Evolutionary conservation across 202 grass and related monocot species (phyloP).

Genomic region (Schoenoplectus tabernaemontani): DNA sequence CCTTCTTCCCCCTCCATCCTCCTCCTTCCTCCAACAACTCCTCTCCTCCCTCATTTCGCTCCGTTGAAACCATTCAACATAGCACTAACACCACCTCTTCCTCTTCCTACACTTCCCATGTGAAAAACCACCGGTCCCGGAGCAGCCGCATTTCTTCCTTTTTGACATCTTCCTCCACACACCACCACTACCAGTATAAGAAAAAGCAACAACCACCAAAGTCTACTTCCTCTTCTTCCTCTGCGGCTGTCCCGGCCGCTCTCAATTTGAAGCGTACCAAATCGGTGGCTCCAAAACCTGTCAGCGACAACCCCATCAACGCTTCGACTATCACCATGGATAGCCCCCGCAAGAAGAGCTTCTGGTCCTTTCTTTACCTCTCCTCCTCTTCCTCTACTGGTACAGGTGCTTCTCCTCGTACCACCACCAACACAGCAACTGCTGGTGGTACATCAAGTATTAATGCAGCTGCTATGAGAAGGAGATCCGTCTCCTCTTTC

Average conservation of each 20-base stretch:
- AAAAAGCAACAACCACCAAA: background rate
- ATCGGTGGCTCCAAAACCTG: conserved; percentile 66
- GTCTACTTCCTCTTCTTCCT: conserved; percentile 20
- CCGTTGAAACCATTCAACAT: background rate
- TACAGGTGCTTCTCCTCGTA: background rate
- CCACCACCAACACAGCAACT: conserved; percentile 17
- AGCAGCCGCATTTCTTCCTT: conserved; percentile 15
- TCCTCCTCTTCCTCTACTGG: conserved; percentile 41
- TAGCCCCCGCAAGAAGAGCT: conserved; percentile 84
- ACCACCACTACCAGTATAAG: background rate
- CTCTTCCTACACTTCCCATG: conserved; percentile 1
- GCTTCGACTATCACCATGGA: conserved; percentile 27
- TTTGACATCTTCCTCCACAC: background rate
- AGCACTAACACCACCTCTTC: conserved; percentile 13
- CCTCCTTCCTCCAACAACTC: conserved; percentile 44
- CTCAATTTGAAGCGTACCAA: conserved; percentile 61
- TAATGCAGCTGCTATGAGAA: conserved; percentile 32
- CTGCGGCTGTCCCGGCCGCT: background rate
- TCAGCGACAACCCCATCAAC: conserved; percentile 14
- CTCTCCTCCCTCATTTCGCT: conserved; percentile 36
- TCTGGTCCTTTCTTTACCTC: conserved; percentile 91
- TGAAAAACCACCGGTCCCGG: background rate
- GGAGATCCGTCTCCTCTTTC: conserved; percentile 69
- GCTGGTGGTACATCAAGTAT: conserved; percentile 2
- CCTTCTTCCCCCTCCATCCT: conserved; percentile 49